phyloP scores from a whole-genome alignment of 2,329 filamentous ascomycete species.

The Sarocladium oryzae region DNA sequence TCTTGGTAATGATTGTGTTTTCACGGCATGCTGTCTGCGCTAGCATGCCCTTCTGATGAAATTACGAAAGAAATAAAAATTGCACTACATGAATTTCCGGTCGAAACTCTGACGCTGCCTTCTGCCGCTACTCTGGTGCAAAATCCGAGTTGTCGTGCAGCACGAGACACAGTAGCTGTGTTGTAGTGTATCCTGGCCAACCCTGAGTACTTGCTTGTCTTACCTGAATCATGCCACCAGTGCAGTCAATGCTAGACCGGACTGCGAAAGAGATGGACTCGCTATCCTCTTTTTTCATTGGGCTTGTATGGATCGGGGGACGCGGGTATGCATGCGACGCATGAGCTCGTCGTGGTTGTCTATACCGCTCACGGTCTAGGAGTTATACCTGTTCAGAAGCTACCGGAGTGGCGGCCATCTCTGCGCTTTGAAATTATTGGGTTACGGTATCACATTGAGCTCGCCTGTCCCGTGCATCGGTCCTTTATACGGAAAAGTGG shows the following conservation, averaged over 20 bases:
- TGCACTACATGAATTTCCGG: not conserved
- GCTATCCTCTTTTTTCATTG: too few relatives aligned
- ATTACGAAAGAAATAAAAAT: not conserved
- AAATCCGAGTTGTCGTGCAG: too few relatives aligned
- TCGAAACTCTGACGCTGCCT: too few relatives aligned
- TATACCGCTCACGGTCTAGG: not conserved
- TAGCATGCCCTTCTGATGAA: slow-evolving; percentile 1
- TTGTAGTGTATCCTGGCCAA: not conserved
- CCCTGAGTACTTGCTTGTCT: too few relatives aligned
- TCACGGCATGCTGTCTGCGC: not conserved
- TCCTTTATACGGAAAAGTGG: too few relatives aligned
- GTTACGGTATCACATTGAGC: too few relatives aligned
- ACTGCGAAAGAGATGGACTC: too few relatives aligned
- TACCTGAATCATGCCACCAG: not conserved
- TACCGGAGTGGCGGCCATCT: not conserved
- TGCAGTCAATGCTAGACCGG: too few relatives aligned
- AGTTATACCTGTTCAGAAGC: not conserved
- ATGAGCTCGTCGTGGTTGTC: not conserved
- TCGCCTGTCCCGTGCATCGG: too few relatives aligned
- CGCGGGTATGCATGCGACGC: not conserved
- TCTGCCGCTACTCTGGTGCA: too few relatives aligned
- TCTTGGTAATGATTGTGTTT: slow-evolving; percentile 5
- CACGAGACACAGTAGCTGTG: too few relatives aligned
- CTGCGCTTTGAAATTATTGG: too few relatives aligned
- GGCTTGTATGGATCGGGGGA: not conserved